Evolutionary conservation across 2,329 filamentous ascomycete species (phyloP).

Genomic region (Colletotrichum scovillei): DNA sequence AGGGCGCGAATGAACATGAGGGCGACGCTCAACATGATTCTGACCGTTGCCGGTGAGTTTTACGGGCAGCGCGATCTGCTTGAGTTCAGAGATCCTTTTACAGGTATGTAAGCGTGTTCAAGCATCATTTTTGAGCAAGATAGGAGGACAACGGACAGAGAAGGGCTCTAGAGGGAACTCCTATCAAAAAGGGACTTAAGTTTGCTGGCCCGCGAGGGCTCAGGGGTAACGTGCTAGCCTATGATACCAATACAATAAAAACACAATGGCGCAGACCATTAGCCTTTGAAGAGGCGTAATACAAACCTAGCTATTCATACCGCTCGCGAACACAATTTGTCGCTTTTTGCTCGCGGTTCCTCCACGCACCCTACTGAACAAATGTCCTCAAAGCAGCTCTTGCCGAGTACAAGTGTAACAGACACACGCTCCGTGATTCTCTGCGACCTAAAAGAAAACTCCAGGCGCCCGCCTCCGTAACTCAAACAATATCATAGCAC

Average conservation of each 20-base stretch:
- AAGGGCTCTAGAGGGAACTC: no score
- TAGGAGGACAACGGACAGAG: background rate
- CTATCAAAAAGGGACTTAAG: background rate
- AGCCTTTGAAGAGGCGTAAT: background rate
- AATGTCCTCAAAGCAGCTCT: slow-evolving; percentile 38
- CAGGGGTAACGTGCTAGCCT: slow-evolving; percentile 10
- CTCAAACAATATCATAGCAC: slow-evolving; percentile 5
- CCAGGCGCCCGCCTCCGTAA: slow-evolving; percentile 3
- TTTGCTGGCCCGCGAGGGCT: background rate
- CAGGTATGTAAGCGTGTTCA: slow-evolving; percentile 51
- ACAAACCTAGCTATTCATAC: background rate
- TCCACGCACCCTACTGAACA: slow-evolving; percentile 1
- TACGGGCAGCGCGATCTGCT: slow-evolving; percentile 92
- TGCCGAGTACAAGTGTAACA: slow-evolving; percentile 35
- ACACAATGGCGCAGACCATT: background rate
- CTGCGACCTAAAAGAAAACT: background rate
- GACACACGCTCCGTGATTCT: background rate
- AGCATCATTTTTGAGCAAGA: no score
- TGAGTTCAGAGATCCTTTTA: slow-evolving; percentile 75
- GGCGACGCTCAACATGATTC: slow-evolving; percentile 90
- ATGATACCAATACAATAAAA: slow-evolving; percentile 25
- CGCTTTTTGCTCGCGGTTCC: background rate
- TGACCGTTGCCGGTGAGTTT: slow-evolving; percentile 87
- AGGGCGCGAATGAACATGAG: slow-evolving; percentile 63
- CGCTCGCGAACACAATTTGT: background rate